Evolutionary conservation across 2,329 filamentous ascomycete genomes (phyloP).

Genomic region (Pseudocercospora eumusae): DNA sequence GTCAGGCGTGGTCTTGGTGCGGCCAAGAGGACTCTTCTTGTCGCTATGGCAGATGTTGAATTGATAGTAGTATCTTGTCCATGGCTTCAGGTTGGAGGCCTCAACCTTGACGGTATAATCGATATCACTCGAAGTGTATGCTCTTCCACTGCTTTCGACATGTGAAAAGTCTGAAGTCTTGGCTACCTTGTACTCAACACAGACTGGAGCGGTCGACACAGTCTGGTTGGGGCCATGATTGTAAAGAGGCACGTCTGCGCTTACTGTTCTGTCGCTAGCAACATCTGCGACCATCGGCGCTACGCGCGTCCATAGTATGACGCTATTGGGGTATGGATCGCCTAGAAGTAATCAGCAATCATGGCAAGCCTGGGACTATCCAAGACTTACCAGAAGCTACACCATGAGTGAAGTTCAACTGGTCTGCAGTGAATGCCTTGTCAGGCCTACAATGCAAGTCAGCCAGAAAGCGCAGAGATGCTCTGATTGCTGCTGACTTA

Average conservation of each 20-base stretch:
- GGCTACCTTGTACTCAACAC: constrained; percentile 65
- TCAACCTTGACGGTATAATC: constrained; percentile 77
- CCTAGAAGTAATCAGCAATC: constrained; percentile 17
- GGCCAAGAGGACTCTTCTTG: constrained; percentile 62
- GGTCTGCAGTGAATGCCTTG: constrained; percentile 47
- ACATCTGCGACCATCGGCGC: constrained; percentile 46
- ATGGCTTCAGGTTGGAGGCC: constrained; percentile 62
- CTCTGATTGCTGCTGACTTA: not conserved
- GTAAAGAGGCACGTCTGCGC: constrained; percentile 57
- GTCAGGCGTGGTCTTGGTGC: constrained; percentile 69
- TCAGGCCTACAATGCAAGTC: constrained; percentile 40
- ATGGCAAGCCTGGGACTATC: not conserved
- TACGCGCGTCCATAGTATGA: constrained; percentile 46
- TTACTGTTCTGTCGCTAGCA: constrained; percentile 52
- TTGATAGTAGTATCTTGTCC: constrained; percentile 69
- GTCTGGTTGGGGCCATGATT: constrained; percentile 57
- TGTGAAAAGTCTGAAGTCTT: constrained; percentile 50
- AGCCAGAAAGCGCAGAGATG: not conserved
- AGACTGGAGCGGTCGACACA: constrained; percentile 63
- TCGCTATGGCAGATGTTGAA: constrained; percentile 67
- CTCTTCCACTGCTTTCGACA: constrained; percentile 59
- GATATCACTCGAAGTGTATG: constrained; percentile 70
- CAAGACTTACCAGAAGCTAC: constrained; percentile 35
- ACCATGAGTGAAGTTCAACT: constrained; percentile 65
- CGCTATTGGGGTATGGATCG: constrained; percentile 48